A percentile compares a stretch with the other conserved stretches of the same genome.
Conservation (phyloP, 306 rosid genomes). For the Aeschynomene evenia region DNA sequence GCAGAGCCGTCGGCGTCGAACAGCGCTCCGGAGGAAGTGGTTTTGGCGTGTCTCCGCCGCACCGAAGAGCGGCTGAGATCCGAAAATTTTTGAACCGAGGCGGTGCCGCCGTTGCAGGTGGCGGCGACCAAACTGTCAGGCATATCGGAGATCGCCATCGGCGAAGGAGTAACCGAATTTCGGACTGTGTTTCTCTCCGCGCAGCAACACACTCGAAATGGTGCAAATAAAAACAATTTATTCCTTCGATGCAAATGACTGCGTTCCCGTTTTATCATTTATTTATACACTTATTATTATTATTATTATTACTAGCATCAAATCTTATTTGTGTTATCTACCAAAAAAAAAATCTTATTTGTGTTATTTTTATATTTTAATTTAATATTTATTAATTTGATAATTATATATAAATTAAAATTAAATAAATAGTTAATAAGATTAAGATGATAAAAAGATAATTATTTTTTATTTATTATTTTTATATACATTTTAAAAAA, state of each 20-base stretch:
- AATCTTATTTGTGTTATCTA: no score
- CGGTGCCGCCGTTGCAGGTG: background rate
- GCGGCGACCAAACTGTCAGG: conserved; percentile 39
- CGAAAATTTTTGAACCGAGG: conserved; percentile 28
- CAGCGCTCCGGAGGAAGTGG: background rate
- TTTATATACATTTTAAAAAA: no score
- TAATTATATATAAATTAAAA: no score
- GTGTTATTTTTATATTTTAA: no score
- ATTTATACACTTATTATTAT: background rate
- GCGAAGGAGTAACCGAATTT: background rate
- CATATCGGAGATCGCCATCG: conserved; percentile 64
- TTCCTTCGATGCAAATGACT: background rate
- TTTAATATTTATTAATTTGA: no score
- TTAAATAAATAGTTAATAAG: no score
- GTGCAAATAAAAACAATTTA: background rate
- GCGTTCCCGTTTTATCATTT: background rate
- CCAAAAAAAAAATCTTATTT: no score
- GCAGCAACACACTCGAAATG: conserved; percentile 12
- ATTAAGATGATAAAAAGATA: no score
- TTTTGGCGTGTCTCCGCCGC: conserved; percentile 47
- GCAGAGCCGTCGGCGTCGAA: conserved; percentile 32
- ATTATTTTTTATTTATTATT: no score
- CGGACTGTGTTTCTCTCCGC: background rate
- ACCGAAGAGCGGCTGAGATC: conserved; percentile 55
- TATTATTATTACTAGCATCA: background rate